Evolutionary conservation across 805 yeast genomes (phyloP).

Genomic region (Metschnikowia shivogae): DNA sequence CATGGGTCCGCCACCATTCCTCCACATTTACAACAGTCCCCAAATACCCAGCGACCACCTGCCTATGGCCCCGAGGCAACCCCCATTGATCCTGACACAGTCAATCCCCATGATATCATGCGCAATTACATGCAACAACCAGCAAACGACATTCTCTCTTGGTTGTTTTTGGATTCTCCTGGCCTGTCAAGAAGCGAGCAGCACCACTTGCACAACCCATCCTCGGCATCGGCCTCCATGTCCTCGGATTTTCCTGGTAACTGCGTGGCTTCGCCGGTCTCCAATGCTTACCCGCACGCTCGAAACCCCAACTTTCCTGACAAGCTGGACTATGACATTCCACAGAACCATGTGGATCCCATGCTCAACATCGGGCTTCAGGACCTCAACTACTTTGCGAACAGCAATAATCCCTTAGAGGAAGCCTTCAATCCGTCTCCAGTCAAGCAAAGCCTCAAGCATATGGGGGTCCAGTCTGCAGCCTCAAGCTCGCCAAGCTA

Average conservation of each 20-base stretch:
- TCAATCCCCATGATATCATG: constrained; percentile 3
- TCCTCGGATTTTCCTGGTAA: too few relatives aligned
- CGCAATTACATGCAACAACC: constrained; percentile 19
- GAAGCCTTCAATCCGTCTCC: constrained; percentile 22
- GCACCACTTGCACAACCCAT: background rate
- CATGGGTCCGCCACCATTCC: too few relatives aligned
- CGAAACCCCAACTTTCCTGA: background rate
- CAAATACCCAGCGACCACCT: background rate
- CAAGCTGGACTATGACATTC: background rate
- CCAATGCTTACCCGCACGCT: background rate
- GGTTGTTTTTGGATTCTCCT: constrained; percentile 24
- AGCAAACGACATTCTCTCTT: constrained; percentile 36
- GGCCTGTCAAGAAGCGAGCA: background rate
- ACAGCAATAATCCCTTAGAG: constrained; percentile 37
- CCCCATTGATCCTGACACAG: background rate
- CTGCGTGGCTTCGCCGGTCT: background rate
- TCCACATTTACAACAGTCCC: too few relatives aligned
- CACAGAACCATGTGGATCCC: constrained; percentile 8
- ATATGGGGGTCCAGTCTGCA: constrained; percentile 14
- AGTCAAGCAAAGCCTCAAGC: constrained; percentile 1
- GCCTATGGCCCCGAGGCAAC: background rate
- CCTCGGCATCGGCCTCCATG: background rate
- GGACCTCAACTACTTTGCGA: constrained; percentile 36
- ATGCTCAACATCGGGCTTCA: constrained; percentile 25
- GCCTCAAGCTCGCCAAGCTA: constrained; percentile 33